Evolutionary conservation across 257 asterid genomes (phyloP).

Genomic region (Thymus mandschuricus): DNA sequence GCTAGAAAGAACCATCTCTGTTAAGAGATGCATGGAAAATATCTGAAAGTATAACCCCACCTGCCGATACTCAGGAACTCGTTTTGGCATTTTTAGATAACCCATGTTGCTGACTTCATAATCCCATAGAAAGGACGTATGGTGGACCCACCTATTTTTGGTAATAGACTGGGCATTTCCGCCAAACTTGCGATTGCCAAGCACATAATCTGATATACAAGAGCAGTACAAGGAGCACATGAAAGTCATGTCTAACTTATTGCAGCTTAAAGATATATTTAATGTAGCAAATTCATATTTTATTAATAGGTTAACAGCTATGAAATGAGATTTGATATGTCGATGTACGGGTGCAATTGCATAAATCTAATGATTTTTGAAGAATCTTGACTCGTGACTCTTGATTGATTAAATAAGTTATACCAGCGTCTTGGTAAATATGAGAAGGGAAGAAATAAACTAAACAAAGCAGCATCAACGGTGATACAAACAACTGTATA

Average conservation of each 20-base stretch:
- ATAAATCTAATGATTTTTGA: neutral
- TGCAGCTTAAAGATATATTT: neutral
- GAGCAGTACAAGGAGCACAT: slow-evolving; percentile 11
- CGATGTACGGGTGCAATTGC: neutral
- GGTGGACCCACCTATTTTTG: slow-evolving; percentile 87
- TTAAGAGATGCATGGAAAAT: neutral
- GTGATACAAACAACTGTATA: too few species aligned
- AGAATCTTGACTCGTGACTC: neutral
- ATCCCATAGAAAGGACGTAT: slow-evolving; percentile 94
- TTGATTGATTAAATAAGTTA: neutral
- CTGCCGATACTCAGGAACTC: slow-evolving; percentile 84
- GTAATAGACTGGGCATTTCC: slow-evolving; percentile 97
- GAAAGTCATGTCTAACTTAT: neutral
- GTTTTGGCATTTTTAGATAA: slow-evolving; percentile 76
- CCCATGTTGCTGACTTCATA: slow-evolving; percentile 70
- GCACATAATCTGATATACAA: slow-evolving; percentile 68
- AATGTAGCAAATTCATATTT: neutral
- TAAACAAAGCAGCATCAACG: too few species aligned
- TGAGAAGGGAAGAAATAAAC: too few species aligned
- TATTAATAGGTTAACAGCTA: neutral
- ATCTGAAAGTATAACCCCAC: slow-evolving; percentile 39
- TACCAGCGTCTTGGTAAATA: too few species aligned
- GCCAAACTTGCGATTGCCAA: slow-evolving; percentile 82
- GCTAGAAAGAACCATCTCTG: slow-evolving; percentile 16
- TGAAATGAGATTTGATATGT: neutral